Evolutionary conservation across 139 green algal species (phyloP).

Genomic region (Coelastrella sp.): DNA sequence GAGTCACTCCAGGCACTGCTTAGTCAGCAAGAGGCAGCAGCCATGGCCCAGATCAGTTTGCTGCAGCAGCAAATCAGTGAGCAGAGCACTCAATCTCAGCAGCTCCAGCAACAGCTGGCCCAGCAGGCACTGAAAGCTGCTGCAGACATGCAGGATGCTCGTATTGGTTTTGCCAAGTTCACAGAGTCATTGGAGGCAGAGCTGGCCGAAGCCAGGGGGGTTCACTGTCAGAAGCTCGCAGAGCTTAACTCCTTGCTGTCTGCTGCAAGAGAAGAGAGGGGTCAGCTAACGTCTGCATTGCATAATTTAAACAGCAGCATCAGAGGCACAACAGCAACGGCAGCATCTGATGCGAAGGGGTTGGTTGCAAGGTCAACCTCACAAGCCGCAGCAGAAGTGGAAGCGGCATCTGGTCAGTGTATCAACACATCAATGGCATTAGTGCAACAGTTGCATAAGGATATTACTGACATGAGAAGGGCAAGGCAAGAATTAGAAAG

Average conservation of each 20-base stretch:
- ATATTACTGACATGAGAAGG: not conserved
- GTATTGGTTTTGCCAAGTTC: not conserved
- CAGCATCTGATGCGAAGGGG: not conserved
- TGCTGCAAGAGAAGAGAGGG: not conserved
- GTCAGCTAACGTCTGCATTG: not conserved
- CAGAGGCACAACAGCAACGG: not conserved
- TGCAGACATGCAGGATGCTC: constrained; percentile 2
- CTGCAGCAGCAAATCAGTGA: constrained; percentile 32
- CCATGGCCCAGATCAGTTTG: not conserved
- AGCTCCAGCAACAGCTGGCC: constrained; percentile 1
- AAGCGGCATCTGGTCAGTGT: not conserved
- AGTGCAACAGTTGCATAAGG: not conserved
- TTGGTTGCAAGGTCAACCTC: not conserved
- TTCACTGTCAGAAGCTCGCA: not conserved
- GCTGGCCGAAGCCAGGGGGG: not conserved
- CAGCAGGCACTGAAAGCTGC: not conserved
- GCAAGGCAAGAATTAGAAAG: not conserved
- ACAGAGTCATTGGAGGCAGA: constrained; percentile 11
- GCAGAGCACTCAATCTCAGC: not conserved
- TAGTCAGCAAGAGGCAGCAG: not conserved
- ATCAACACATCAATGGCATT: not conserved
- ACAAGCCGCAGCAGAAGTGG: not conserved
- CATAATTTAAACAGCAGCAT: not conserved
- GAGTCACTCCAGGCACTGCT: not conserved
- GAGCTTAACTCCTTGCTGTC: not conserved